Evolutionary conservation across 306 rosid species (phyloP).

Genomic region (Inga leiocalycina): DNA sequence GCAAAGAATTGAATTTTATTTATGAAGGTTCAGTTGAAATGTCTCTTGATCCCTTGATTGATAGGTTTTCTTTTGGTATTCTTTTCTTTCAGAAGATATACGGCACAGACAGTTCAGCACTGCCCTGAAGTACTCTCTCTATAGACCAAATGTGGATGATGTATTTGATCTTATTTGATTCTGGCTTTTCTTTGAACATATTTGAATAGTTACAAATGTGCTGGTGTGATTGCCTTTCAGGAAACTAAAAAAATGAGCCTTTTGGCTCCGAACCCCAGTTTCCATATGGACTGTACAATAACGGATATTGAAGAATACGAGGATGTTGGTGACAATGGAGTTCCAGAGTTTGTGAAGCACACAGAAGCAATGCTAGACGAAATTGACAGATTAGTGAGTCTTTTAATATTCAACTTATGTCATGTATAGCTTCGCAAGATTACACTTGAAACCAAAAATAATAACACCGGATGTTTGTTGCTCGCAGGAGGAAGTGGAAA

Average conservation of each 20-base stretch:
- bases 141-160: slow-evolving; percentile 5
- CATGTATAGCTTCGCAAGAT: not conserved
- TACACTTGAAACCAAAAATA: not conserved
- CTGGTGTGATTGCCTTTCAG: slow-evolving; percentile 7
- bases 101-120: slow-evolving; percentile 28
- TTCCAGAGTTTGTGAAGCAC: slow-evolving; percentile 50
- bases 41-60: not conserved
- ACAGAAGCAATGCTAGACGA: slow-evolving; percentile 52
- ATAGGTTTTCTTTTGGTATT: not conserved
- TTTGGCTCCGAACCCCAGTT: slow-evolving; percentile 19
- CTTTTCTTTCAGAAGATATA: slow-evolving; percentile 19
- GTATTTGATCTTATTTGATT: not conserved
- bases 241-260: slow-evolving; percentile 29
- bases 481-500: slow-evolving; percentile 45
- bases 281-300: slow-evolving; percentile 18
- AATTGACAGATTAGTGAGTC: slow-evolving; percentile 45
- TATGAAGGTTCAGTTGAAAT: not conserved
- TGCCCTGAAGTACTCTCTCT: slow-evolving; percentile 37
- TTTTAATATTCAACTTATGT: not conserved
- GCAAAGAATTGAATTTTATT: not conserved
- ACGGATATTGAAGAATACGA: slow-evolving; percentile 29
- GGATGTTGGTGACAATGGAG: slow-evolving; percentile 30
- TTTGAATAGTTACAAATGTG: slow-evolving; percentile 7
- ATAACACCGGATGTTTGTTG: not conserved
- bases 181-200: not conserved